Percentiles rank a stretch among this genome's conserved stretches.
phyloP scores from a whole-genome alignment of 495 filamentous ascomycete species.

The Penicillium bovifimosum region DNA sequence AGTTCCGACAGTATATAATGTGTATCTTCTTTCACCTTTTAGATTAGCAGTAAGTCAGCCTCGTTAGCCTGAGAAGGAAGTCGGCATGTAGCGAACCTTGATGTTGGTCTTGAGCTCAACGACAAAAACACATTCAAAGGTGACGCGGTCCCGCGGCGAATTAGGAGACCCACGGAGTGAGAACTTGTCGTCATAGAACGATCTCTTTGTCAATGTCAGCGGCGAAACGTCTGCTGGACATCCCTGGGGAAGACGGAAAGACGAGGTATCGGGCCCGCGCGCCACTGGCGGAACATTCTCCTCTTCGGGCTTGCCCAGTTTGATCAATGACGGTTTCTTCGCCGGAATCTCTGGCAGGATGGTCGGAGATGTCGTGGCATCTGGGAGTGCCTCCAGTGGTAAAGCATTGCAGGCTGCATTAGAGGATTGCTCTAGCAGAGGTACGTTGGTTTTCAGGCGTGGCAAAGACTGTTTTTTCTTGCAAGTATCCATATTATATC shows the following conservation, averaged over 20 bases:
- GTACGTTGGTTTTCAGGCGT: conserved; percentile 13
- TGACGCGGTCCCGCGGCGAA: conserved; percentile 53
- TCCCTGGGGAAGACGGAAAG: conserved; percentile 7
- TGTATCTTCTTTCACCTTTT: conserved; percentile 33
- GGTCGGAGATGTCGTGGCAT: background rate
- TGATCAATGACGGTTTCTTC: conserved; percentile 20
- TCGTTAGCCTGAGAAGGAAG: background rate
- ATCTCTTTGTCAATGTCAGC: conserved; percentile 32
- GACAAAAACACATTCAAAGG: conserved; percentile 63
- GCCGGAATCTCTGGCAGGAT: conserved; percentile 5
- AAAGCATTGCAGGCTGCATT: background rate
- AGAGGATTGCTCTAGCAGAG: background rate
- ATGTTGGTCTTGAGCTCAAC: conserved; percentile 82
- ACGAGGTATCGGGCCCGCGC: conserved; percentile 10
- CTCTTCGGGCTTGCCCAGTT: conserved; percentile 24
- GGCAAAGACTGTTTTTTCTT: conserved; percentile 16
- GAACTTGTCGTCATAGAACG: conserved; percentile 60
- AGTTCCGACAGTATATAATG: conserved; percentile 61
- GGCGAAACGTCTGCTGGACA: conserved; percentile 17
- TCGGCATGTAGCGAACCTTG: conserved; percentile 49
- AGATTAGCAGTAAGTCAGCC: background rate
- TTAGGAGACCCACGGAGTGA: conserved; percentile 44
- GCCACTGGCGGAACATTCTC: conserved; percentile 14
- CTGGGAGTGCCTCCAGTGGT: background rate
- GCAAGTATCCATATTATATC: conserved; percentile 8